Evolutionary conservation across 441 rosid species (phyloP).

Genomic region (Corymbia citriodora): DNA sequence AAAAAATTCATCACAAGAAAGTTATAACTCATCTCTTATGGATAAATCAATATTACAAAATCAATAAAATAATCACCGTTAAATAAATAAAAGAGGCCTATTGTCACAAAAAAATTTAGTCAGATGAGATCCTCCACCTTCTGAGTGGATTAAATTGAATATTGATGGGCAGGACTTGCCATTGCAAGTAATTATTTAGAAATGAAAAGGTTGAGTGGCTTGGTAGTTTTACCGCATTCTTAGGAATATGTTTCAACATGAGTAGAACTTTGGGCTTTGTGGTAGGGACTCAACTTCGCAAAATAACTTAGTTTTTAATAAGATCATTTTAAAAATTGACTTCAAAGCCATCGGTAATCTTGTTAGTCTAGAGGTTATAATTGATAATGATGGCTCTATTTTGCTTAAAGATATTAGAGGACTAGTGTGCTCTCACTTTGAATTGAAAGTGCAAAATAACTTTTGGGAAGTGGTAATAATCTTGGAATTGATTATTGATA

Average conservation of each 20-base stretch:
- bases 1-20: background rate
- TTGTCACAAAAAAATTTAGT: background rate
- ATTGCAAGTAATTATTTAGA: background rate
- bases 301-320: too few species aligned
- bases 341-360: background rate
- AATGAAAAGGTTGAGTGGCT: background rate
- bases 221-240: background rate
- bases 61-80: background rate
- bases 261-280: background rate
- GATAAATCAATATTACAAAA: background rate
- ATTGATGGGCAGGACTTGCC: background rate
- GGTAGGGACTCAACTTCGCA: background rate
- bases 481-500: too few species aligned
- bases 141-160: background rate
- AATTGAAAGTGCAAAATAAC: too few species aligned
- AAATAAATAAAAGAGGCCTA: background rate
- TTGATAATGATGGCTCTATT: background rate
- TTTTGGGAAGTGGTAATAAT: too few species aligned
- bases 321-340: too few species aligned
- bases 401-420: too few species aligned
- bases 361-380: background rate
- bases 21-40: background rate
- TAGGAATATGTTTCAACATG: background rate
- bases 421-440: fast-evolving
- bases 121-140: background rate